Conservation (phyloP, 768 basidiomycete species). For the Psilocybe subaeruginosa region DNA sequence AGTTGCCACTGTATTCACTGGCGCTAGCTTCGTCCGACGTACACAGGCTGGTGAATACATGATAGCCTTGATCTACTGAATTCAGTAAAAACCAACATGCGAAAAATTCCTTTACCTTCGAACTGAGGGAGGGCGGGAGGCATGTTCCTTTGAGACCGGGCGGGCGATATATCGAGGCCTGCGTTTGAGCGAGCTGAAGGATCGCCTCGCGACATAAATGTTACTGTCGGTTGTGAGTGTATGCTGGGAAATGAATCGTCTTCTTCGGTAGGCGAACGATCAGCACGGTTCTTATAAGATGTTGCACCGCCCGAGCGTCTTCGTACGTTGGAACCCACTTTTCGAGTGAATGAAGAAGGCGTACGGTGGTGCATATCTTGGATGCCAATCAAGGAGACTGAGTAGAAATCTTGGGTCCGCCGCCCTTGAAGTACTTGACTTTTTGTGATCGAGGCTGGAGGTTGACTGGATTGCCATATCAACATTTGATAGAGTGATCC, state of each 20-base stretch:
- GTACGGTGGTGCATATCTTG: conserved; percentile 13
- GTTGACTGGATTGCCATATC: conserved; percentile 6
- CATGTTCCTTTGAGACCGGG: neutral
- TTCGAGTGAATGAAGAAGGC: conserved; percentile 9
- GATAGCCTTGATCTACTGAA: conserved; percentile 11
- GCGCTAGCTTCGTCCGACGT: conserved; percentile 9
- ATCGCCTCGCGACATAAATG: conserved; percentile 1
- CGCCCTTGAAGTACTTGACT: neutral
- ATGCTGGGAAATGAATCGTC: conserved; percentile 18
- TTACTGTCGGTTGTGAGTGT: conserved; percentile 16
- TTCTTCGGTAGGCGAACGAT: conserved; percentile 1
- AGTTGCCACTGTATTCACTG: conserved; percentile 3
- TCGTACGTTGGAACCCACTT: conserved; percentile 13
- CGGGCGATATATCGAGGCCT: neutral
- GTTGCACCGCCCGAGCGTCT: conserved; percentile 21
- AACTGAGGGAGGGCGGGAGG: neutral
- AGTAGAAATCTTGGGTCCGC: neutral
- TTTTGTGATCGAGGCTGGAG: conserved; percentile 7
- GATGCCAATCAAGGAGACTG: neutral
- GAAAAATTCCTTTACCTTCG: conserved; percentile 6
- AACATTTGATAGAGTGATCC: neutral
- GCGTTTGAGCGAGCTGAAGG: neutral
- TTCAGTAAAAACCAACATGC: neutral
- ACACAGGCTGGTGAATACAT: conserved; percentile 11
- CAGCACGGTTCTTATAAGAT: conserved; percentile 4